phyloP scores from a whole-genome alignment of 495 filamentous ascomycete genomes.

The Talaromyces proteolyticus region DNA sequence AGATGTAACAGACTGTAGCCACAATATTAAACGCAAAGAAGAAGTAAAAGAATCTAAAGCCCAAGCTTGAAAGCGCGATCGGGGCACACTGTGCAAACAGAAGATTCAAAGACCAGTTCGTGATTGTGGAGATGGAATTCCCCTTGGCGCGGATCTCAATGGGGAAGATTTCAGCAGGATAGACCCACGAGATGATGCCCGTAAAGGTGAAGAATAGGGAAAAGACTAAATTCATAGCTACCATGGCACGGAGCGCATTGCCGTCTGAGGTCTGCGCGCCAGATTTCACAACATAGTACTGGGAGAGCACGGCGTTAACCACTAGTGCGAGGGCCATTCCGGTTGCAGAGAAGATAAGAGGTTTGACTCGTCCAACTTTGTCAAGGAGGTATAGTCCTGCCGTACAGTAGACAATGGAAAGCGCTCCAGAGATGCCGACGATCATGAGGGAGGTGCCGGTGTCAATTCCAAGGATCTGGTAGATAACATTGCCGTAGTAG shows the following conservation, averaged over 20 bases:
- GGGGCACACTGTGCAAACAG: slow-evolving; percentile 52
- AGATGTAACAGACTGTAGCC: slow-evolving; percentile 34
- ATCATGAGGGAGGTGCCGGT: slow-evolving; percentile 13
- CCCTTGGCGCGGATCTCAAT: slow-evolving; percentile 47
- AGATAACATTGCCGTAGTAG: slow-evolving; percentile 2
- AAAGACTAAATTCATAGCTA: slow-evolving; percentile 54
- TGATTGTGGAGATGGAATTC: slow-evolving; percentile 44
- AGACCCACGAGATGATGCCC: slow-evolving; percentile 50
- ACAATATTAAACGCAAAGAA: slow-evolving; percentile 48
- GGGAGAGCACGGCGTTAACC: slow-evolving; percentile 39
- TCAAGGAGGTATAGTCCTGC: slow-evolving; percentile 47
- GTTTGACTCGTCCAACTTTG: slow-evolving; percentile 42
- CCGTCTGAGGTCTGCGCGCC: too few relatives aligned
- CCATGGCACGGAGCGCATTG: slow-evolving; percentile 48
- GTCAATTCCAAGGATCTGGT: slow-evolving; percentile 5
- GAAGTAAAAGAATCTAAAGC: slow-evolving; percentile 47
- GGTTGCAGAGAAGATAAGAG: slow-evolving; percentile 42
- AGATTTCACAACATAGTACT: slow-evolving; percentile 25
- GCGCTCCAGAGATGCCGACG: slow-evolving; percentile 7
- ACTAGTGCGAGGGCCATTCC: slow-evolving; percentile 47
- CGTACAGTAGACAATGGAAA: slow-evolving; percentile 34
- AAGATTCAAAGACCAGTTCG: slow-evolving; percentile 49
- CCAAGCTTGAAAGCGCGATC: slow-evolving; percentile 39
- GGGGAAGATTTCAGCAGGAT: slow-evolving; percentile 53
- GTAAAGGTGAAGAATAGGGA: slow-evolving; percentile 49